Evolutionary conservation across 108 stramenopile genomes (phyloP).

Genomic region (Skeletonema grethae): DNA sequence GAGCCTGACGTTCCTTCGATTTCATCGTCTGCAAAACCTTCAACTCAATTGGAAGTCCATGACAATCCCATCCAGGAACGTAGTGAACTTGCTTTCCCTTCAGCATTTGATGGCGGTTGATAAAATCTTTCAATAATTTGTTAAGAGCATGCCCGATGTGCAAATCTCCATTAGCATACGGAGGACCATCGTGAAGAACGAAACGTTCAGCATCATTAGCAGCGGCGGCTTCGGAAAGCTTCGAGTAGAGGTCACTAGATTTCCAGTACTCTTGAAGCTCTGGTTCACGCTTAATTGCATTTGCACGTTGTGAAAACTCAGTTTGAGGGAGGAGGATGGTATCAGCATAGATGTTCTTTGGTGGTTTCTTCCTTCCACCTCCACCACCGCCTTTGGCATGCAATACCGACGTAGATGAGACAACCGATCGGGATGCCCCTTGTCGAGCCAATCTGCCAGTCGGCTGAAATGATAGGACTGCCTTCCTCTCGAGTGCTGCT

Average conservation of each 20-base stretch:
- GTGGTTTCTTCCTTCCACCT: conserved; percentile 59
- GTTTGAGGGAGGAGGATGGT: conserved; percentile 94
- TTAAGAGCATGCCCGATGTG: conserved; percentile 99
- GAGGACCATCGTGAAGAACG: conserved; percentile 99
- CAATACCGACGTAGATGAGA: neutral
- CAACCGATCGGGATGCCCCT: conserved; percentile 5
- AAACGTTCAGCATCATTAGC: conserved; percentile 63
- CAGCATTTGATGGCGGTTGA: conserved; percentile 94
- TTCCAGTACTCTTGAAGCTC: conserved; percentile 90
- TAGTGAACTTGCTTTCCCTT: conserved; percentile 95
- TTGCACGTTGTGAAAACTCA: conserved; percentile 92
- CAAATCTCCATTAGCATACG: conserved; percentile 98
- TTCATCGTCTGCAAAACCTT: conserved; percentile 96
- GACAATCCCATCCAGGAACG: conserved; percentile 99
- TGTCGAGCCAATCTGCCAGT: conserved; percentile 12
- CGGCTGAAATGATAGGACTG: conserved; percentile 26
- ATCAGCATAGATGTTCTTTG: conserved; percentile 85
- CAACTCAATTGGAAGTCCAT: conserved; percentile 99
- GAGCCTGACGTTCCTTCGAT: conserved; percentile 74
- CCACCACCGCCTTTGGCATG: conserved; percentile 16
- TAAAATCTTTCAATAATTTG: conserved; percentile 98
- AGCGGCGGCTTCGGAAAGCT: conserved; percentile 67
- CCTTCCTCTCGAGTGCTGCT: conserved; percentile 30
- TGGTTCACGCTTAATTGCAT: conserved; percentile 91
- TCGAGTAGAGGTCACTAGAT: conserved; percentile 86